A percentile compares a stretch with the other conserved stretches of the same genome.
phyloP scores from a whole-genome alignment of 805 yeast genomes.

The Candida quercuum region DNA sequence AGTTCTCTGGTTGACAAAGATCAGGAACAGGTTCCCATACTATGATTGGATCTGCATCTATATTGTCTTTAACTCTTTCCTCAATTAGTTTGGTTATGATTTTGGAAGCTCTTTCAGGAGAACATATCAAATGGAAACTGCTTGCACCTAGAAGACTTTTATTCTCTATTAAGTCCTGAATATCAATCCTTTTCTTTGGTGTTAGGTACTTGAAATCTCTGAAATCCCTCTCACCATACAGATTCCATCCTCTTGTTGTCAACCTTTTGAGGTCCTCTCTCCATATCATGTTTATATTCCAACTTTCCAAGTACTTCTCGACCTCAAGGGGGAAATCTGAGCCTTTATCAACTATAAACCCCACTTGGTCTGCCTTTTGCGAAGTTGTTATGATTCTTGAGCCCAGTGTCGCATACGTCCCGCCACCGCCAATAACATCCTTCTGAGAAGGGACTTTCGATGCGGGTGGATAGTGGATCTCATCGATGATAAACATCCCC shows the following conservation, averaged over 20 bases:
- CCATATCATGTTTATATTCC: slow-evolving; percentile 59
- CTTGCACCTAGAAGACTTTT: slow-evolving; percentile 33
- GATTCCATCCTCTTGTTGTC: slow-evolving; percentile 82
- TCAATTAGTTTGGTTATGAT: slow-evolving; percentile 33
- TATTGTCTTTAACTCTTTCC: slow-evolving; percentile 4
- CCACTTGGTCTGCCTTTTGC: slow-evolving; percentile 36
- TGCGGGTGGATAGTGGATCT: slow-evolving; percentile 51
- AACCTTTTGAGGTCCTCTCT: slow-evolving; percentile 46
- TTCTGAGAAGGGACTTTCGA: slow-evolving; percentile 27
- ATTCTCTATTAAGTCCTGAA: slow-evolving; percentile 43
- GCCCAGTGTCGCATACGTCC: slow-evolving; percentile 75
- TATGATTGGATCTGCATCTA: slow-evolving; percentile 28
- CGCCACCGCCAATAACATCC: slow-evolving; percentile 85
- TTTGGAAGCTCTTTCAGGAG: slow-evolving; percentile 53
- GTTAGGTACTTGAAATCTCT: slow-evolving; percentile 57
- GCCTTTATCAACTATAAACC: slow-evolving; percentile 79
- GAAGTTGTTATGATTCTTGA: slow-evolving; percentile 50
- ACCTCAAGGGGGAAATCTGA: slow-evolving; percentile 59
- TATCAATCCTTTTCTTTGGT: slow-evolving; percentile 54
- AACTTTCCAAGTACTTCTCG: slow-evolving; percentile 39
- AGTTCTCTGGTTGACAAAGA: slow-evolving; percentile 50
- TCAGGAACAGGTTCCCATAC: slow-evolving; percentile 90
- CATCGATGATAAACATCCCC: slow-evolving; percentile 92
- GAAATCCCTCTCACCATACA: slow-evolving; percentile 58
- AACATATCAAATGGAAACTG: slow-evolving; percentile 69